These are phyloP conservation scores for Torulaspora maleeae DNA, from an alignment of 805 yeast species.

Conservation along the genomic window DNA sequence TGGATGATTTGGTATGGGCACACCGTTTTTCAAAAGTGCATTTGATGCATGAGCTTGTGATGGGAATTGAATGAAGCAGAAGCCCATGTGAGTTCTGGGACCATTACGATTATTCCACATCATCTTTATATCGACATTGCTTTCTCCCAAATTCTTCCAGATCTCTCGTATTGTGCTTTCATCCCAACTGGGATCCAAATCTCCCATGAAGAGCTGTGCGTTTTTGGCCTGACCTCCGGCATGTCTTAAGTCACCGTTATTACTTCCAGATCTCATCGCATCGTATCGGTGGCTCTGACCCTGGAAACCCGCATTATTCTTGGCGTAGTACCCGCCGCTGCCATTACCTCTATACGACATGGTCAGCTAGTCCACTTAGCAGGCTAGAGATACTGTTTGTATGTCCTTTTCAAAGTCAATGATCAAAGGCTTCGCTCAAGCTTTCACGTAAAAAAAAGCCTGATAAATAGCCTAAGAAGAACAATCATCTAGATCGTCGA, in stretches of 20 bases:
- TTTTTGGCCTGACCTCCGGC: conserved; percentile 2
- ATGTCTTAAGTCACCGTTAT: background rate
- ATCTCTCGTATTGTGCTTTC: conserved; percentile 60
- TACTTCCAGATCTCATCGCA: conserved; percentile 1
- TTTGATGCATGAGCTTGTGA: conserved; percentile 54
- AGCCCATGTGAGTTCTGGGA: conserved; percentile 52
- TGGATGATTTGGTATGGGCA: conserved; percentile 55
- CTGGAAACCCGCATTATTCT: background rate
- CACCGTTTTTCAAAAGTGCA: conserved; percentile 66
- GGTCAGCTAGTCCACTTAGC: background rate
- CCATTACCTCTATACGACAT: conserved; percentile 11
- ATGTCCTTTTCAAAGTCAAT: background rate
- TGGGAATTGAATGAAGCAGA: conserved; percentile 77
- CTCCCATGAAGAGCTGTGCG: conserved; percentile 78
- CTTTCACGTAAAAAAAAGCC: too few relatives aligned
- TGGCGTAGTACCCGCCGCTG: conserved; percentile 3
- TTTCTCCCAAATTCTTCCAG: conserved; percentile 70
- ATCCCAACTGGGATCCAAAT: conserved; percentile 78
- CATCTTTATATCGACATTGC: conserved; percentile 54
- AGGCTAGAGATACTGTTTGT: background rate
- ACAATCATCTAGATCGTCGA: too few relatives aligned
- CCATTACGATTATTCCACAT: conserved; percentile 55
- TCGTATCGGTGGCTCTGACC: conserved; percentile 5
- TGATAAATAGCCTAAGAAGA: too few relatives aligned
- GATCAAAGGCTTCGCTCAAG: background rate